Percentiles rank a stretch among this genome's conserved stretches.
These are phyloP conservation scores for Myriangium duriaei DNA, from an alignment of 2,329 filamentous ascomycete genomes.

Conservation along the genomic window DNA sequence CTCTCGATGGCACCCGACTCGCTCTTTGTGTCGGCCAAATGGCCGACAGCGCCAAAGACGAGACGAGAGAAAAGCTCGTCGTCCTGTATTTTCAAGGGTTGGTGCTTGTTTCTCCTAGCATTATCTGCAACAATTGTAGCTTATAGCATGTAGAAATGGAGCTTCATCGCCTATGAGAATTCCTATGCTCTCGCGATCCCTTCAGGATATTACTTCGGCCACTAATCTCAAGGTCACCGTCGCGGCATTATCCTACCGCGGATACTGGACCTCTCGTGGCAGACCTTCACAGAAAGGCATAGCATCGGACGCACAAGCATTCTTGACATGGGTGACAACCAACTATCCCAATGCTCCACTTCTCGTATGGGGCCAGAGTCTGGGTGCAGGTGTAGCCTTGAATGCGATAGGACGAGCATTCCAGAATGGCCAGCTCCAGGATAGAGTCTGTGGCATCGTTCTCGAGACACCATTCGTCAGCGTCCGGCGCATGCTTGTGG, in stretches of 20 bases:
- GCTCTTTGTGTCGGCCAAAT: slow-evolving; percentile 42
- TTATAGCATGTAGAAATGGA: slow-evolving; percentile 24
- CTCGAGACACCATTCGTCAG: slow-evolving; percentile 68
- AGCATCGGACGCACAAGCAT: slow-evolving; percentile 53
- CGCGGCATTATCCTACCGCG: slow-evolving; percentile 47
- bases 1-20: slow-evolving; percentile 53
- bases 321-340: slow-evolving; percentile 48
- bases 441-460: slow-evolving; percentile 40
- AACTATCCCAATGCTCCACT: slow-evolving; percentile 28
- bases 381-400: slow-evolving; percentile 60
- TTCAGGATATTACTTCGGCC: slow-evolving; percentile 20
- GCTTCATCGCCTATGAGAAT: slow-evolving; percentile 35
- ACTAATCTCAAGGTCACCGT: slow-evolving; percentile 24
- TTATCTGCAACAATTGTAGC: not conserved
- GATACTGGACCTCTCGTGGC: slow-evolving; percentile 68
- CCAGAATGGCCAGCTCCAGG: slow-evolving; percentile 6
- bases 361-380: slow-evolving; percentile 65
- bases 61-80: slow-evolving; percentile 19
- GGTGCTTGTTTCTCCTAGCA: not conserved
- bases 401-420: slow-evolving; percentile 37
- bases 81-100: slow-evolving; percentile 40
- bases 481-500: slow-evolving; percentile 55
- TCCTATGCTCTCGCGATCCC: slow-evolving; percentile 33
- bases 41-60: not conserved
- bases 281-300: slow-evolving; percentile 59